A percentile compares a stretch with the other conserved stretches of the same genome.
Conservation (phyloP, 345 rosid species). For the Salix arbutifolia region DNA sequence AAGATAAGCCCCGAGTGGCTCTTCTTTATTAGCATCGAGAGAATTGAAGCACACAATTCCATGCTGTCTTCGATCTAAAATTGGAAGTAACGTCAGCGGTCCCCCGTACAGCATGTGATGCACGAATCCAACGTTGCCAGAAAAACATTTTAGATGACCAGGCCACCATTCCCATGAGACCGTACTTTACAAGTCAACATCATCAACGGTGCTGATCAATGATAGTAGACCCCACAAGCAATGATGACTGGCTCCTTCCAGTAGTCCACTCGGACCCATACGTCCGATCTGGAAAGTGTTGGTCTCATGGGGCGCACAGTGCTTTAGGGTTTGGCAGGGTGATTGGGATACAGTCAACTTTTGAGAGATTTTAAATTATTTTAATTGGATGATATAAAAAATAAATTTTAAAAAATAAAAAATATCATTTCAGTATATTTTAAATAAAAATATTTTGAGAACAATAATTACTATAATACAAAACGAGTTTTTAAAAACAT, state of each 20-base stretch:
- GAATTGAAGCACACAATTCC: not conserved
- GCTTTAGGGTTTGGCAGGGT: not conserved
- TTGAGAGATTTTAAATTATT: too few relatives aligned
- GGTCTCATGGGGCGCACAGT: conserved; percentile 9
- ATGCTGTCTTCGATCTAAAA: not conserved
- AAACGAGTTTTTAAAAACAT: too few relatives aligned
- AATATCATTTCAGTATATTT: too few relatives aligned
- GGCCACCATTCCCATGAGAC: not conserved
- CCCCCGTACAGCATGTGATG: not conserved
- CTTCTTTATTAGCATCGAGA: not conserved
- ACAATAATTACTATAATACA: too few relatives aligned
- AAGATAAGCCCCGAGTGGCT: not conserved
- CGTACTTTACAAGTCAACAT: not conserved
- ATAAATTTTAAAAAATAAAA: too few relatives aligned
- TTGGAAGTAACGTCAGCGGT: not conserved
- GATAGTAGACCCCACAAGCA: not conserved
- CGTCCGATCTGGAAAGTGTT: not conserved
- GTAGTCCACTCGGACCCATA: not conserved
- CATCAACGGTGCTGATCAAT: not conserved
- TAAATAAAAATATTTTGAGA: too few relatives aligned
- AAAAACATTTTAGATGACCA: not conserved
- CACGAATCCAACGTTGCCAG: not conserved
- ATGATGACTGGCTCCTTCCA: not conserved
- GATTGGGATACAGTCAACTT: not conserved
- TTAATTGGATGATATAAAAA: too few relatives aligned